phyloP scores from a whole-genome alignment of 2,329 filamentous ascomycete genomes.

The Pseudodiploospora longispora region DNA sequence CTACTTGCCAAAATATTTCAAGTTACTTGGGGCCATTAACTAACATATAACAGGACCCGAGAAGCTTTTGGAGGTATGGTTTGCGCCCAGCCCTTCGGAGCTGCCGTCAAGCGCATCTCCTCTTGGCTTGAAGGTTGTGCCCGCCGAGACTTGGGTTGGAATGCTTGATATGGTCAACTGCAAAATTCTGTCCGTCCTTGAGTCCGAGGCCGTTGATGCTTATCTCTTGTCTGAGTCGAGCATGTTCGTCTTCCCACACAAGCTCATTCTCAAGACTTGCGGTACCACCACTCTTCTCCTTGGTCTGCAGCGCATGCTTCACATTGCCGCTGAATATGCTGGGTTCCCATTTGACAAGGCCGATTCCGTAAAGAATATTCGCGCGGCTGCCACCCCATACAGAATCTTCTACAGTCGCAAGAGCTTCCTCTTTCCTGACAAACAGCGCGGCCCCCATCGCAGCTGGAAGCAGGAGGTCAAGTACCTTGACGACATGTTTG shows the following conservation, averaged over 20 bases:
- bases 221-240: slow-evolving; percentile 97
- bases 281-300: slow-evolving; percentile 90
- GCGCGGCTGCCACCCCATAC: slow-evolving; percentile 77
- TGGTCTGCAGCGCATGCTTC: slow-evolving; percentile 81
- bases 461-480: slow-evolving; percentile 97
- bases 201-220: slow-evolving; percentile 89
- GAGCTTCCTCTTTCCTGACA: slow-evolving; percentile 94
- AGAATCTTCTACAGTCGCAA: slow-evolving; percentile 98
- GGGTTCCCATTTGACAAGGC: slow-evolving; percentile 81
- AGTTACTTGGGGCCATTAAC: background rate
- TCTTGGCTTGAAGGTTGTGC: slow-evolving; percentile 77
- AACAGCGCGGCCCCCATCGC: slow-evolving; percentile 86
- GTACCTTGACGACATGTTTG: slow-evolving; percentile 84
- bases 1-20: background rate
- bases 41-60: slow-evolving; percentile 59
- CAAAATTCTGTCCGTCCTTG: slow-evolving; percentile 90
- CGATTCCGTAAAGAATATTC: slow-evolving; percentile 55
- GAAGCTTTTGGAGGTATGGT: slow-evolving; percentile 98
- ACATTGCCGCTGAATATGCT: slow-evolving; percentile 79
- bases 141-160: slow-evolving; percentile 79
- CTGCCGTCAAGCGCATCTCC: slow-evolving; percentile 64
- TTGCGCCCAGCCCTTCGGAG: slow-evolving; percentile 68
- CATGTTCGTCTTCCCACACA: slow-evolving; percentile 99
- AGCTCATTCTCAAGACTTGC: slow-evolving; percentile 96
- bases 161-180: slow-evolving; percentile 99